These are phyloP conservation scores for Litsea cubeba DNA, from an alignment of 164 flowering plant species.

Conservation along the genomic window DNA sequence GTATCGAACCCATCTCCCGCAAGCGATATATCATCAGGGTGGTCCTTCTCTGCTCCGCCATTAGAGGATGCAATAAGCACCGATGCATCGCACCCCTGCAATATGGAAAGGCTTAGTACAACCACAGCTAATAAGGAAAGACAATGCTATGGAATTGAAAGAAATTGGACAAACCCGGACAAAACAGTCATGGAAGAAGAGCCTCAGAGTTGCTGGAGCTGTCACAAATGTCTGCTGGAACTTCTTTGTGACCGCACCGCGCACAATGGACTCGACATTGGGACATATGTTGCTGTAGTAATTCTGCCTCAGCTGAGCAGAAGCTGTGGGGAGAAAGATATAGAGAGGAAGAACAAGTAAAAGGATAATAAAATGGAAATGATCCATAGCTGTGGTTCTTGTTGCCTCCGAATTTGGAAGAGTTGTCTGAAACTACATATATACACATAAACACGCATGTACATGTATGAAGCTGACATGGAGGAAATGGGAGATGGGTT, in stretches of 20 bases:
- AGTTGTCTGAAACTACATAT: constrained; percentile 2
- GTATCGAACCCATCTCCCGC: constrained; percentile 57
- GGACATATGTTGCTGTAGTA: constrained; percentile 27
- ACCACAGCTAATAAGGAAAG: too few species aligned
- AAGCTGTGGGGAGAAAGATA: constrained; percentile 7
- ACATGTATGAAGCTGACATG: neutral
- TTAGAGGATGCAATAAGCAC: constrained; percentile 21
- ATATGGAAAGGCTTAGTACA: neutral
- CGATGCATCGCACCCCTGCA: constrained; percentile 45
- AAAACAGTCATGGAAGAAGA: constrained; percentile 39
- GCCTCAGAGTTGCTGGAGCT: constrained; percentile 36
- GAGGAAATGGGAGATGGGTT: neutral
- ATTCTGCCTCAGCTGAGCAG: constrained; percentile 26
- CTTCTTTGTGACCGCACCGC: constrained; percentile 23
- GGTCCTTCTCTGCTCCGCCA: constrained; percentile 31
- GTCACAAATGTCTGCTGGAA: constrained; percentile 31
- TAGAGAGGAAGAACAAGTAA: constrained; percentile 8
- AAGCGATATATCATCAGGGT: constrained; percentile 34
- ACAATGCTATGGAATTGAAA: neutral
- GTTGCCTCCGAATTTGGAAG: neutral
- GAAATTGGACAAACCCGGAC: constrained; percentile 21
- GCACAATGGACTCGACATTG: constrained; percentile 28
- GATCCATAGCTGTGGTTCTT: neutral
- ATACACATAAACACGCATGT: neutral
- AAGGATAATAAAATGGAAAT: neutral